Evolutionary conservation across 2,329 filamentous ascomycete genomes (phyloP).

Genomic region (Diaporthe vexans): DNA sequence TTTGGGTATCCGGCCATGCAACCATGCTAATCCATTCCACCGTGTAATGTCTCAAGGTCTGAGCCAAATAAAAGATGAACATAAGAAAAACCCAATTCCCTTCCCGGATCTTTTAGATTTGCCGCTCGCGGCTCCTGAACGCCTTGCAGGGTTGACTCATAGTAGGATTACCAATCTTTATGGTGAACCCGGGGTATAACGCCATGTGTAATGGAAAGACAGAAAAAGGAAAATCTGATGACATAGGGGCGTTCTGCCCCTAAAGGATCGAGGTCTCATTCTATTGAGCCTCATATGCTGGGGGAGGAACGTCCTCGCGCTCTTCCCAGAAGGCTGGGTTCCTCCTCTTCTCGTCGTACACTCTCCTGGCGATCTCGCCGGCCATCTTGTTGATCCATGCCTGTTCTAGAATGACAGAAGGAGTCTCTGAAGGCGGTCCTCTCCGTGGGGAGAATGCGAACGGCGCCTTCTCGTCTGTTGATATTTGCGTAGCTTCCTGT

Average conservation of each 20-base stretch:
- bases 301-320: slow-evolving; percentile 70
- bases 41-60: slow-evolving; percentile 32
- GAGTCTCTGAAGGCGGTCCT: slow-evolving; percentile 61
- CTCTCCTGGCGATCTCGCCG: slow-evolving; percentile 87
- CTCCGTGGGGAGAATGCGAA: slow-evolving; percentile 50
- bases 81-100: slow-evolving; percentile 8
- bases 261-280: slow-evolving; percentile 20
- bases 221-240: slow-evolving; percentile 6
- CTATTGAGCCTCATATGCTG: slow-evolving; percentile 71
- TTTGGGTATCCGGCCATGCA: slow-evolving; percentile 18
- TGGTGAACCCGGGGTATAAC: slow-evolving; percentile 42
- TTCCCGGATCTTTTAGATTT: slow-evolving; percentile 25
- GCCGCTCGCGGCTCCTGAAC: slow-evolving; percentile 39
- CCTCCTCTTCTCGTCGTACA: slow-evolving; percentile 85
- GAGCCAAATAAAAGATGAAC: background rate
- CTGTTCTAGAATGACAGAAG: slow-evolving; percentile 78
- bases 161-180: slow-evolving; percentile 36
- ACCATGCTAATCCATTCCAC: slow-evolving; percentile 21
- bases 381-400: slow-evolving; percentile 96
- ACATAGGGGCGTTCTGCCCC: slow-evolving; percentile 19
- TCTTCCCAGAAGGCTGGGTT: slow-evolving; percentile 68
- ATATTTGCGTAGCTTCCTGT: slow-evolving; percentile 47
- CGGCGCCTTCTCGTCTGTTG: slow-evolving; percentile 49
- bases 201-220: slow-evolving; percentile 31
- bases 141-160: slow-evolving; percentile 39